Evolutionary conservation across 139 green algal genomes (phyloP).

Genomic region (Pleodorina starrii): DNA sequence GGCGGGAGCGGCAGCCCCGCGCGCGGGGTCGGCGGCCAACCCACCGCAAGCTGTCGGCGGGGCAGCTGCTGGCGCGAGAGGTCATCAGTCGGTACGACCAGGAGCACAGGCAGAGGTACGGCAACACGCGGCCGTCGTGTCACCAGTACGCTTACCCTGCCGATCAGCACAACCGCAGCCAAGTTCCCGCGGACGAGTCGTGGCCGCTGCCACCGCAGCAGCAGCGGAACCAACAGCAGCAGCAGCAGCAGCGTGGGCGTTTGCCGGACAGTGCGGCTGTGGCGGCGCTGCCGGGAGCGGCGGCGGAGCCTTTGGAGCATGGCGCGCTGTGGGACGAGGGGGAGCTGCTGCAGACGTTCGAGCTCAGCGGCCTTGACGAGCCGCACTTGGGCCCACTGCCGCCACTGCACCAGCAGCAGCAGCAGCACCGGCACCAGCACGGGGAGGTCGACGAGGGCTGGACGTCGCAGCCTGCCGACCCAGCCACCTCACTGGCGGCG

Average conservation of each 20-base stretch:
- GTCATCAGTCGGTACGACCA: background rate
- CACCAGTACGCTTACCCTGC: background rate
- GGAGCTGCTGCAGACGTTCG: background rate
- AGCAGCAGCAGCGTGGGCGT: background rate
- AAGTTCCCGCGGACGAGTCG: too few species aligned
- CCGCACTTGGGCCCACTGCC: background rate
- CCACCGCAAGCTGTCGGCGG: background rate
- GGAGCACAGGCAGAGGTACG: background rate
- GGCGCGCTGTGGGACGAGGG: background rate
- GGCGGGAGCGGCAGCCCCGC: background rate
- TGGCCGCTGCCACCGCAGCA: too few species aligned
- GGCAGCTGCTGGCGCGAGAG: slow-evolving; percentile 22
- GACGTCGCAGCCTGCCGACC: too few species aligned
- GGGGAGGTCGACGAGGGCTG: background rate
- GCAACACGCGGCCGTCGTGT: background rate
- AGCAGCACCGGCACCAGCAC: background rate
- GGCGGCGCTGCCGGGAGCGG: too few species aligned
- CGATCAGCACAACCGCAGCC: background rate
- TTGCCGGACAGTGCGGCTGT: too few species aligned
- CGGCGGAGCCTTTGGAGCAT: background rate
- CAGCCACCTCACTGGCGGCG: background rate
- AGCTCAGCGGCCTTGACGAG: background rate
- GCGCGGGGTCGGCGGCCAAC: background rate
- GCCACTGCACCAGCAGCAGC: background rate
- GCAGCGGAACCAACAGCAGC: background rate